Conservation (phyloP, 2,329 filamentous ascomycete genomes). For the Diaporthe helianthi region DNA sequence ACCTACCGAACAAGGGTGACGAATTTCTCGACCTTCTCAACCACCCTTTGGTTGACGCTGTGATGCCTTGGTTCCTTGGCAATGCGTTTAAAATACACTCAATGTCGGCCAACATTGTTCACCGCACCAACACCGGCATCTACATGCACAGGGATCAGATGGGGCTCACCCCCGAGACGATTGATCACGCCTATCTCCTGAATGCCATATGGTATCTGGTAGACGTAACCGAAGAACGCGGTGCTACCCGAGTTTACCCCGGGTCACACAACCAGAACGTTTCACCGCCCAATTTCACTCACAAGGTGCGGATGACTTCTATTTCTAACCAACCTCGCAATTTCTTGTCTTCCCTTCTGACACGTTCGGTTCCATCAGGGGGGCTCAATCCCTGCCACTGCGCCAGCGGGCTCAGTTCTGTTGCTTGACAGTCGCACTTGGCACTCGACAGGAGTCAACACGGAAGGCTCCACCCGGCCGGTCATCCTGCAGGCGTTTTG, state of each 20-base stretch:
- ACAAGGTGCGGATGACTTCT: too few species aligned
- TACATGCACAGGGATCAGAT: conserved; percentile 42
- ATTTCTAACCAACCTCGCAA: too few species aligned
- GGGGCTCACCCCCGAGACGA: conserved; percentile 38
- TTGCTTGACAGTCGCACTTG: too few species aligned
- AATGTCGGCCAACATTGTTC: conserved; percentile 43
- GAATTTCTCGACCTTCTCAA: conserved; percentile 43
- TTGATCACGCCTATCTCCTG: conserved; percentile 38
- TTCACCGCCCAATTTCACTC: too few species aligned
- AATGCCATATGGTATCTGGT: conserved; percentile 41
- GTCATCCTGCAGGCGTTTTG: too few species aligned
- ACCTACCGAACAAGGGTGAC: conserved; percentile 38
- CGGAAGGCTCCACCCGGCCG: too few species aligned
- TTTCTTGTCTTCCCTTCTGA: too few species aligned
- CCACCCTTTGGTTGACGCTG: conserved; percentile 40
- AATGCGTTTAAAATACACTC: conserved; percentile 40
- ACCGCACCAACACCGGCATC: conserved; percentile 39
- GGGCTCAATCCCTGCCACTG: too few species aligned
- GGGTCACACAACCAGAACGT: conserved; percentile 32
- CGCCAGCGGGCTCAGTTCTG: too few species aligned
- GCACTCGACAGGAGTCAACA: too few species aligned
- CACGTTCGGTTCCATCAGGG: too few species aligned
- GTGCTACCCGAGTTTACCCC: conserved; percentile 41
- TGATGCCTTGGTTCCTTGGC: conserved; percentile 41
- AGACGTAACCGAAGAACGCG: conserved; percentile 45